phyloP scores from a whole-genome alignment of 1,139 yeast genomes.

The Yamadazyma pseudoaaseri region DNA sequence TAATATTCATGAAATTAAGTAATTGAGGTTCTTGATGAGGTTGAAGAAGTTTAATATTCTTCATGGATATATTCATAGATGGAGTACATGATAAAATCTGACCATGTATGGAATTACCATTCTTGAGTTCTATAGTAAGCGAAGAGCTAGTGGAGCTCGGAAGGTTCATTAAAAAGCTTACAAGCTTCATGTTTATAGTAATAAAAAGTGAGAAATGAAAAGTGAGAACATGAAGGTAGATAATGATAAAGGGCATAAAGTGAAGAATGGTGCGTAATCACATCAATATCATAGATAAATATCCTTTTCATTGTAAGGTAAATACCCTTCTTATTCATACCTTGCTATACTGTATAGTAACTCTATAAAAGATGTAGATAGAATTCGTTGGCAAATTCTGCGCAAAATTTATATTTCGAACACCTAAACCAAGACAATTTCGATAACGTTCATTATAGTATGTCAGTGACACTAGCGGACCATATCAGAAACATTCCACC shows the following conservation, averaged over 20 bases:
- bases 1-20: conserved; percentile 76
- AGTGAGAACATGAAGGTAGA: no score
- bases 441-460: no score
- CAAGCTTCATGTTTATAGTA: conserved; percentile 36
- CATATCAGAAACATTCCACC: conserved; percentile 41
- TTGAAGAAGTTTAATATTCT: conserved; percentile 75
- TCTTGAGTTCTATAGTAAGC: conserved; percentile 88
- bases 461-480: conserved; percentile 23
- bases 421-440: no score
- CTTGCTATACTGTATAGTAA: no score
- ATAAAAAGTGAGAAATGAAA: background rate
- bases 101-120: conserved; percentile 58
- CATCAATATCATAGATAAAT: no score
- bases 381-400: no score
- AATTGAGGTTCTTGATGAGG: conserved; percentile 70
- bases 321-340: no score
- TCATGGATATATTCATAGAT: conserved; percentile 85
- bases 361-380: no score
- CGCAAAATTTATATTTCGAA: no score
- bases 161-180: conserved; percentile 80
- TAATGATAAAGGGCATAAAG: no score
- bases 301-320: no score
- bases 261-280: no score
- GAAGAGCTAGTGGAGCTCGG: conserved; percentile 68
- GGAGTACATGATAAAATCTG: conserved; percentile 79